A percentile compares a stretch with the other conserved stretches of the same genome.
Evolutionary conservation across 305 asterid species (phyloP).

Genomic region (Coffea humblotiana): DNA sequence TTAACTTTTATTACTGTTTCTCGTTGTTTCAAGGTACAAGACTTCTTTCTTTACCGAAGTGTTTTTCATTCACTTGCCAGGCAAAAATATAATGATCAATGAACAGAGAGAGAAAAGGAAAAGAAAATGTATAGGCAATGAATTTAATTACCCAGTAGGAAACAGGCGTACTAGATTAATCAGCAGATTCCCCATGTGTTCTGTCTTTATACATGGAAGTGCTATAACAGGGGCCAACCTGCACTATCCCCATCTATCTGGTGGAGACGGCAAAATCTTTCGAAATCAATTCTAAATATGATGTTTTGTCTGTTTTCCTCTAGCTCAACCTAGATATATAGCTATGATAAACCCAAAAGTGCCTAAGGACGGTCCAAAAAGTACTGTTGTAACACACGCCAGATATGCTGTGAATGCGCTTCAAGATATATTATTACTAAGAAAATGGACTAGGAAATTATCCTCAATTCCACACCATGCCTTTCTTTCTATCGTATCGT

Average conservation of each 20-base stretch:
- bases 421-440: not conserved
- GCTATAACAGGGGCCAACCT: conserved; percentile 14
- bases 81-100: not conserved
- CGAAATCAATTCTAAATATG: not conserved
- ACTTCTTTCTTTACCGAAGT: not conserved
- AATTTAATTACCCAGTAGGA: not conserved
- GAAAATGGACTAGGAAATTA: not conserved
- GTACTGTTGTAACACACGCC: conserved; percentile 20
- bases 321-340: not conserved
- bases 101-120: not conserved
- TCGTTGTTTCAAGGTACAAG: not conserved
- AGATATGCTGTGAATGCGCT: not conserved
- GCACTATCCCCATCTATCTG: conserved; percentile 11
- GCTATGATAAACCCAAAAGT: conserved; percentile 15
- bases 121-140: not conserved
- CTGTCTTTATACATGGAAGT: conserved; percentile 4
- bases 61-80: not conserved
- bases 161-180: not conserved
- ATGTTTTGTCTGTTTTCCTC: not conserved
- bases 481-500: no score
- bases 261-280: conserved; percentile 14
- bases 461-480: no score
- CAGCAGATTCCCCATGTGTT: conserved; percentile 9
- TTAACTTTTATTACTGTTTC: not conserved
- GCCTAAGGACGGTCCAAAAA: conserved; percentile 7